Conservation (phyloP, 129 eudicot genomes). For the Mikania micrantha region DNA sequence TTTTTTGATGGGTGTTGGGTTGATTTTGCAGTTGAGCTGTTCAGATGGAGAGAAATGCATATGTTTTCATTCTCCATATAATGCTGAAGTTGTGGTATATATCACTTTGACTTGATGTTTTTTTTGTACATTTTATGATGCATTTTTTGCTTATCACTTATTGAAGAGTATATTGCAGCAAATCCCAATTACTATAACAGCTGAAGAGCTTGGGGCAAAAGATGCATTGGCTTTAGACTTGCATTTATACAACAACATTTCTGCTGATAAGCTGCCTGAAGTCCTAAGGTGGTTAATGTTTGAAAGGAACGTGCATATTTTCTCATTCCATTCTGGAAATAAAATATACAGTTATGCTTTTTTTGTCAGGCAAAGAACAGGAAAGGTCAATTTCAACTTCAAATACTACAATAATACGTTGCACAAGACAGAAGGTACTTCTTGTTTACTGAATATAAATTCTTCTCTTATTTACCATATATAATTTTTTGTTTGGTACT, state of each 20-base stretch:
- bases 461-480: too few species aligned
- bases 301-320: background rate
- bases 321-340: background rate
- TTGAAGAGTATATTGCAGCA: slow-evolving; percentile 48
- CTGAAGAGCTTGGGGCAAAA: slow-evolving; percentile 71
- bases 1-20: background rate
- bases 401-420: slow-evolving; percentile 56
- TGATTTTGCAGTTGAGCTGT: slow-evolving; percentile 45
- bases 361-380: slow-evolving; percentile 66
- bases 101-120: background rate
- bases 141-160: slow-evolving; percentile 8
- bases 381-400: slow-evolving; percentile 83
- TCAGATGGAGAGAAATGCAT: slow-evolving; percentile 39
- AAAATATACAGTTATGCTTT: slow-evolving; percentile 7
- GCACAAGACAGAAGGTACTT: slow-evolving; percentile 83
- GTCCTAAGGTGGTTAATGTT: slow-evolving; percentile 54
- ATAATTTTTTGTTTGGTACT: background rate
- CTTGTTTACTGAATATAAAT: background rate
- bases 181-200: slow-evolving; percentile 63
- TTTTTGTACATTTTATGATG: background rate
- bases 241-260: slow-evolving; percentile 45
- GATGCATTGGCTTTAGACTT: slow-evolving; percentile 66
- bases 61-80: slow-evolving; percentile 41
- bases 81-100: slow-evolving; percentile 47
- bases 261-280: slow-evolving; percentile 50